A percentile compares a stretch with the other conserved stretches of the same genome.
Evolutionary conservation across 2,329 filamentous ascomycete genomes (phyloP).

Genomic region (Ascomycota sp.): DNA sequence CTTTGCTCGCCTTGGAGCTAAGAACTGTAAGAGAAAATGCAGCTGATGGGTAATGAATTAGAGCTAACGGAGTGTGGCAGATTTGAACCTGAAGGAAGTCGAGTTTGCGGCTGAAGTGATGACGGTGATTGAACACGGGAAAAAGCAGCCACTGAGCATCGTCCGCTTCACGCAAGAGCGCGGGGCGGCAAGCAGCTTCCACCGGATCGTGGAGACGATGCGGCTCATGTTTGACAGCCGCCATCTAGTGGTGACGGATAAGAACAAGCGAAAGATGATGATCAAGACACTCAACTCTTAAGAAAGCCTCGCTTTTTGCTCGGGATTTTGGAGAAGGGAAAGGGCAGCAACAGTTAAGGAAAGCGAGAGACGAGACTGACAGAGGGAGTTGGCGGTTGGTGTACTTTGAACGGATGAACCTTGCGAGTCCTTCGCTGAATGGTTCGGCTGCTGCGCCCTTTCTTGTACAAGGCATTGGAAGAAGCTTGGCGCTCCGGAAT

Average conservation of each 20-base stretch:
- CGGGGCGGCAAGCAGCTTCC: conserved; percentile 78
- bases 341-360: too few species aligned
- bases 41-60: neutral
- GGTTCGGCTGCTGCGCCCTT: neutral
- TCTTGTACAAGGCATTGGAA: conserved; percentile 3
- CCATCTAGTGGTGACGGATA: conserved; percentile 45
- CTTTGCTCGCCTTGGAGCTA: conserved; percentile 50
- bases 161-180: conserved; percentile 72
- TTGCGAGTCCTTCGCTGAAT: neutral
- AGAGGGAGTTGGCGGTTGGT: neutral
- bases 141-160: conserved; percentile 52
- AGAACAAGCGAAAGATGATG: conserved; percentile 48
- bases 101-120: conserved; percentile 72
- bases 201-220: conserved; percentile 59
- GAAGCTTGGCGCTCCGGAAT: neutral
- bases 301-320: neutral
- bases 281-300: conserved; percentile 30
- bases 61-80: conserved; percentile 20
- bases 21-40: conserved; percentile 43
- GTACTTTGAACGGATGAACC: neutral
- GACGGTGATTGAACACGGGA: conserved; percentile 68
- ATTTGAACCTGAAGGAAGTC: conserved; percentile 67
- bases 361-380: too few species aligned
- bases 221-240: conserved; percentile 42
- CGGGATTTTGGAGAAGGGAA: too few species aligned